Base-by-base conservation (phyloP, 1,284 basidiomycete species). In the Fomitopsis palustris region DNA sequence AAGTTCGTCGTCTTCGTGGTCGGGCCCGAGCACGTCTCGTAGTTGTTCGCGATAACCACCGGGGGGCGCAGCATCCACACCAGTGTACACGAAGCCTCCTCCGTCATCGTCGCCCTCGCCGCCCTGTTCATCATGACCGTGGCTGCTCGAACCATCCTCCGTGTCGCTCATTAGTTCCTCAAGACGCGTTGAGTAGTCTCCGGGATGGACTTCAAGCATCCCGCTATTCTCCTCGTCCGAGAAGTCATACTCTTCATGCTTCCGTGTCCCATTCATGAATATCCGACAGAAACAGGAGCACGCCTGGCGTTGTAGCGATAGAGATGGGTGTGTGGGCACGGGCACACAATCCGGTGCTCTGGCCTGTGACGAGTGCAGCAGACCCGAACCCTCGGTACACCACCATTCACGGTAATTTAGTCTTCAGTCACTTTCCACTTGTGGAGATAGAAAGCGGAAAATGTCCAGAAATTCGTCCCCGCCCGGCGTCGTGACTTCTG, bases 181-280 rank as follows among this genome's bases (percentile, higher is more conserved):
- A 82, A 92, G 86, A 60, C 83, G 86, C 43, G 84, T 76, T 7
- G 87, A 83, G 68, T 92, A 93, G 70, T 88, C 84, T 2, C 82
- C 85, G 23, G 64, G 70, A 59, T 76, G 65, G 56, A 70, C 70
- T 17, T 74, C 72, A 21, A 65, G 70, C 17, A 65, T 70, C 10
- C 73, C 72, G 33, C 73, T 74, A 27, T 65, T 72, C 23, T 67
- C 71, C 21, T 66, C 68, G 61, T 76, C 74, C 14, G 73, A 75
- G 59, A 74, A 68, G 42, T 66, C 65, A 47, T 71, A 60, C 5
- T 64, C 60, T 33, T 64, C 62, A 39, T 37, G 58, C 55, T 59
- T 53, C 51, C n/a, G 51, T 65, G 64, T 64, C 61, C 69, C 70
- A 69, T 71, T 71, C 69, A 72, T 72, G 62, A 59, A 66, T 27